Evolutionary conservation across 495 filamentous ascomycete species (phyloP), one percentile per base, ranked within the genome.

Genomic region (Aspergillus ostianus): DNA sequence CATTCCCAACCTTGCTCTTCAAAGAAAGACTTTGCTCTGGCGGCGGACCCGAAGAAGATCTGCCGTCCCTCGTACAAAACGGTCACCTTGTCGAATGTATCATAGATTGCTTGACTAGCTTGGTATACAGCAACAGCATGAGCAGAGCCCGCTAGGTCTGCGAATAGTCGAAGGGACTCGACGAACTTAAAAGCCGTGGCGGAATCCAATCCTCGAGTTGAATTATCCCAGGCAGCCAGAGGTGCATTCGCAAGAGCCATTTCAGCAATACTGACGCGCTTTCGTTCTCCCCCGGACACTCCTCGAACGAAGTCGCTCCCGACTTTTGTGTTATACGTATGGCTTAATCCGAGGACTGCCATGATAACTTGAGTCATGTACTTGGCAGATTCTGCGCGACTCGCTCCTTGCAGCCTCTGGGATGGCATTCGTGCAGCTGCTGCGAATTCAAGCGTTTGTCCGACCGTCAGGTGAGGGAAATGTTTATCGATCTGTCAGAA

Each of bases 251-350:
- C 85, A 19, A 91, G 74, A 67, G 91, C 84, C 67, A 80, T 80
- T 65, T 85, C 75, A 5, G 77, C 78, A 47, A 80, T 79, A 67
- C 67, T 69, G 15, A 78, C 74, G n/a, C 74, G 85, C 77, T 93
- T 94, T 26, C 90, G 76, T 69, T 96, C 91, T 41, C 92, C 92
- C 49, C 92, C 92, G n/a, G 86, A 90, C 17, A 95, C 84, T 57
- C 92, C 86, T 64, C 73, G 89, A 80, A 64, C 82, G 26, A 72
- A 73, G 23, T 76, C 72, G 30, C 72, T 67, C 17, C 74, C 74
- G 76, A 78, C 74, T 12, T 67, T 68, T 7, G 75, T 78, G 32
- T 78, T 75, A 52, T 85, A 82, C 6, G 80, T 79, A 21, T 87
- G 77, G 9, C 82, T 77, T 0, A 82, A 73, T 2, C 84, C 85